Evolutionary conservation across 177 flowering plant species (phyloP), one percentile per base, ranked within the genome.

Genomic region (Vitis hybrid): DNA sequence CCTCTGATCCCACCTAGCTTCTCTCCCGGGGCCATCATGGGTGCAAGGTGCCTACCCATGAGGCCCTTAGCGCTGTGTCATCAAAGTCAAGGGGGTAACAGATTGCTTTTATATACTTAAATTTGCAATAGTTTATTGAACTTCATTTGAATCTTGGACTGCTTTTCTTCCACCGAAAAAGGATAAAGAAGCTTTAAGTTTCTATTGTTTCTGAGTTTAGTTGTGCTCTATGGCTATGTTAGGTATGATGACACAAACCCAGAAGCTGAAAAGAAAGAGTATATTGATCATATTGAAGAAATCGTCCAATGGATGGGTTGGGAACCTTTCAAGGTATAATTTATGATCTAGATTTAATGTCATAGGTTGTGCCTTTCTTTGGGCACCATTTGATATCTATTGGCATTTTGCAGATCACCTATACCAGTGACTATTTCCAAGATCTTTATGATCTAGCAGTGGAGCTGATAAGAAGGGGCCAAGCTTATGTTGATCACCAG

Each of bases 401-500:
- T 68, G 49, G 14, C 13, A 14, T 62, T 70, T 74, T 80, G 70
- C 88, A 95, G 99, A 86, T 92, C 60, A 96, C 99, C 18, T 93
- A 93, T 72, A 88, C 98, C 63, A 96, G 99, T 79, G 91, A 96
- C 77, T 96, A 96, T 73, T 93, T 96, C 77, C 91, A 91, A 84
- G 97, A 90, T n/a, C 80, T 96, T 60, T 86, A 92, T 79, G 89
- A 93, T 54, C 80, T 92, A 39, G 97, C 98, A 6, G 97, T 93
- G 75, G 94, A 92, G 81, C 85, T 96, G 67, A 93, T 93, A 67
- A 79, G 79, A 66, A 82, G 93, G 71, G 99, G 97, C 21, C 91
- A 89, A 81, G 99, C 98, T 17, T 96, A 93, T 74, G 97, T 96
- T 78, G 99, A 96, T 82, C 97, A 96, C 79, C 99, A 93, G 98